These are phyloP conservation scores for Psilocybe mexicana DNA, from an alignment of 1,284 basidiomycete genomes.

Conservation along the genomic window DNA sequence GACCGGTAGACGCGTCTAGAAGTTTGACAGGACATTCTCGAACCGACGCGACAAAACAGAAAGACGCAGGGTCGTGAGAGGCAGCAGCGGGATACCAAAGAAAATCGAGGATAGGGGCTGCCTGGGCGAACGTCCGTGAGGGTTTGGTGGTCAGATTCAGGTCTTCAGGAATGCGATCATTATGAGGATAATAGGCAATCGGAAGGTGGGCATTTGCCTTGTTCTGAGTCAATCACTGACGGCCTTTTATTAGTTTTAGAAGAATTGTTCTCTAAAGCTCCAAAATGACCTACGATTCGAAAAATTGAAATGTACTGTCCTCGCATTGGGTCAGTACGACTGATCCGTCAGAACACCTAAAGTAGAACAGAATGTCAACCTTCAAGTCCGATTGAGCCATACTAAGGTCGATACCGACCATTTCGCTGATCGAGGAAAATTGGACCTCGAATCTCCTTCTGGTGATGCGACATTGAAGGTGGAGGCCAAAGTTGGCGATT, in stretches of 20 bases:
- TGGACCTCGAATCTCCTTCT: constrained; percentile 30
- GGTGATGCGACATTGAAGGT: constrained; percentile 13
- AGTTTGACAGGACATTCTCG: constrained; percentile 82
- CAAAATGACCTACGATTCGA: constrained; percentile 37
- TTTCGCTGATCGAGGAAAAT: constrained; percentile 52
- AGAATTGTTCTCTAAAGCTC: neutral
- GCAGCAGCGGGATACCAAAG: constrained; percentile 83
- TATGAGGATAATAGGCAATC: neutral
- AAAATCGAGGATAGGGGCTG: constrained; percentile 73
- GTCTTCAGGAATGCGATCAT: neutral
- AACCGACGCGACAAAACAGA: constrained; percentile 80
- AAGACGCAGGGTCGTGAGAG: constrained; percentile 55
- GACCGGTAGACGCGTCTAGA: constrained; percentile 74
- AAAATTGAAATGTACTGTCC: constrained; percentile 53
- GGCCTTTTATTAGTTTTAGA: neutral
- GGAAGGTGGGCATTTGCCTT: neutral
- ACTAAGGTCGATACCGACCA: constrained; percentile 37
- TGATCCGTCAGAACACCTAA: constrained; percentile 68
- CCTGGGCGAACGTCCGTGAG: constrained; percentile 43
- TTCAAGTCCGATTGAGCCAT: neutral
- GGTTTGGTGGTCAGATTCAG: neutral
- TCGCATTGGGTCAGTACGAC: constrained; percentile 61
- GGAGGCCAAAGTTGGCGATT: constrained; percentile 14
- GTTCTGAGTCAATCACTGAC: neutral
- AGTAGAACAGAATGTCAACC: neutral